Conservation (phyloP, 208 protist species). For the Trichomonas gallinae region DNA sequence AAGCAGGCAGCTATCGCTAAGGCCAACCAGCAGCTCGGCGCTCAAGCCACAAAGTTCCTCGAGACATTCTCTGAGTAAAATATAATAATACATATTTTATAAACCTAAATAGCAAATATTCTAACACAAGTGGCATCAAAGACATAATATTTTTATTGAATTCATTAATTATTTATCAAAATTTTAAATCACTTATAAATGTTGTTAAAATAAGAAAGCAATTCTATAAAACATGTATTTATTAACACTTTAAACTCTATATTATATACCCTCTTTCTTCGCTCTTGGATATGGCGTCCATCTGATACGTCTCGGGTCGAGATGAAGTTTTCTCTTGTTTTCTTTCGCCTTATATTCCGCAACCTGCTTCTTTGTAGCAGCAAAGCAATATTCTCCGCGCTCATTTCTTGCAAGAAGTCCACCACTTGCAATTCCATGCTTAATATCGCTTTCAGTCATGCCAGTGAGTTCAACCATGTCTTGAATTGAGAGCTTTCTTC, state of each 20-base stretch:
- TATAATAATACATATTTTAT: too few relatives aligned
- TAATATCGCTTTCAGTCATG: neutral
- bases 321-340: neutral
- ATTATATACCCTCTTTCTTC: neutral
- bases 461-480: neutral
- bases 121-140: too few relatives aligned
- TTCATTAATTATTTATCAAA: too few relatives aligned
- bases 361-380: neutral
- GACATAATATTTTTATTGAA: too few relatives aligned
- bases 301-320: neutral
- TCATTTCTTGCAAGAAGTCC: neutral
- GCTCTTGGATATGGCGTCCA: neutral
- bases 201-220: too few relatives aligned
- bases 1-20: neutral
- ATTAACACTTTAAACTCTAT: too few relatives aligned
- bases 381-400: neutral
- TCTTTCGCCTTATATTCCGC: neutral
- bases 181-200: too few relatives aligned
- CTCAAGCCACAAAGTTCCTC: neutral
- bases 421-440: neutral
- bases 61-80: conserved; percentile 1
- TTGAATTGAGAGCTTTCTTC: neutral
- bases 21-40: neutral
- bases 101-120: too few relatives aligned
- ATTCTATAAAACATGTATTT: too few relatives aligned